Evolutionary conservation across 176 grass and related monocot genomes (phyloP).

Genomic region (Phragmites australis): DNA sequence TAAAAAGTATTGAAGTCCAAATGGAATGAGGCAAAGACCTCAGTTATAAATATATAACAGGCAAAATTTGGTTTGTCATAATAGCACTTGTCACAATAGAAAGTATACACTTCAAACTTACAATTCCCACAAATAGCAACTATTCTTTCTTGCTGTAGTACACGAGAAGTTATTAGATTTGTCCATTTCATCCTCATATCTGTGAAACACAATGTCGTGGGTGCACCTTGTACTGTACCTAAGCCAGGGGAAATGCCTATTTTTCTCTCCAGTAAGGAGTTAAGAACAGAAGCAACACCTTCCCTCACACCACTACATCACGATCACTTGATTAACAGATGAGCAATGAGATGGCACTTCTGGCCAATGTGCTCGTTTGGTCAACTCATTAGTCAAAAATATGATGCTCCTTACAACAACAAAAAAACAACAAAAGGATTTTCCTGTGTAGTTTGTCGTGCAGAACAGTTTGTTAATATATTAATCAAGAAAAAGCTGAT

Average conservation of each 20-base stretch:
- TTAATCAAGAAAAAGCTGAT: neutral
- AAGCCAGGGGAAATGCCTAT: neutral
- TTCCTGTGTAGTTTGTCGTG: neutral
- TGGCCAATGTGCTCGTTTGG: neutral
- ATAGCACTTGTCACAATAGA: neutral
- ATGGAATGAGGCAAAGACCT: neutral
- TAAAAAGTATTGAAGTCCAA: neutral
- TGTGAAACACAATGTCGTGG: neutral
- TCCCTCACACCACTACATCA: conserved; percentile 1
- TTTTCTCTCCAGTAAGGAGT: neutral
- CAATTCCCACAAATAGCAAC: neutral
- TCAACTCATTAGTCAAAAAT: neutral
- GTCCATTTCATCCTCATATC: conserved; percentile 15
- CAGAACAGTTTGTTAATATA: neutral
- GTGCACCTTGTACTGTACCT: neutral
- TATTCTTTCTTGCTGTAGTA: conserved; percentile 12
- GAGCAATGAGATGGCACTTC: neutral
- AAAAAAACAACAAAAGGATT: neutral
- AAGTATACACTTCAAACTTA: neutral
- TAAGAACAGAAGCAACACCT: conserved; percentile 14
- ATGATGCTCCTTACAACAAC: neutral
- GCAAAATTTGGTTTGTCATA: conserved; percentile 12
- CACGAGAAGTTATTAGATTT: conserved; percentile 4
- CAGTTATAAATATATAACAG: conserved; percentile 12
- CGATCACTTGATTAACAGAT: conserved; percentile 32